phyloP scores from a whole-genome alignment of 1,284 basidiomycete genomes.

The Gomphus bonarii region DNA sequence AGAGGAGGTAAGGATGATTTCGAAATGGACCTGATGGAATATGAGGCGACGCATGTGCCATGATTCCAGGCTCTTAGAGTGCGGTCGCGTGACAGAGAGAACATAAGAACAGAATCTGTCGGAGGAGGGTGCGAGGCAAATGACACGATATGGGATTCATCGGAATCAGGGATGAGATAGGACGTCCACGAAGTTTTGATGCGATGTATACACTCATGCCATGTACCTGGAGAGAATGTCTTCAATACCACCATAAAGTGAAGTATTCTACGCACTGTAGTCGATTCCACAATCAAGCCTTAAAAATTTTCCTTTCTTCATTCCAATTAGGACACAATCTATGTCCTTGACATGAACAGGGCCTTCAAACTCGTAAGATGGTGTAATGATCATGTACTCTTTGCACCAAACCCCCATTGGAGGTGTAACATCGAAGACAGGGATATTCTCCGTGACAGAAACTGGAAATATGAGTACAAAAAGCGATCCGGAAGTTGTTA shows the following conservation, averaged over 20 bases:
- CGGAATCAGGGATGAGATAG: constrained; percentile 43
- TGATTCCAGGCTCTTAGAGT: constrained; percentile 78
- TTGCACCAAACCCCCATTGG: constrained; percentile 33
- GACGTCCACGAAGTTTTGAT: constrained; percentile 57
- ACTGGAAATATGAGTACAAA: constrained; percentile 66
- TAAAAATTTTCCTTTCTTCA: constrained; percentile 62
- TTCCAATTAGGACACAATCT: constrained; percentile 55
- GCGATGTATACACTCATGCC: constrained; percentile 56
- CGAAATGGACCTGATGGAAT: constrained; percentile 26
- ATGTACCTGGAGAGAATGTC: constrained; percentile 37
- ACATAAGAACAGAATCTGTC: constrained; percentile 61
- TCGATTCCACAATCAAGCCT: constrained; percentile 51
- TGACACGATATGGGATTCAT: constrained; percentile 51
- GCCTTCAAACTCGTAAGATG: constrained; percentile 33
- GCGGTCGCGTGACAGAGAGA: constrained; percentile 83
- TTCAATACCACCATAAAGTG: background rate
- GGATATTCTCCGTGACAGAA: constrained; percentile 17
- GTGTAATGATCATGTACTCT: constrained; percentile 55
- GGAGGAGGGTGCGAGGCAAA: constrained; percentile 60
- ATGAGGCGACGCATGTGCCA: constrained; percentile 56
- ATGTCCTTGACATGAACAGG: constrained; percentile 64
- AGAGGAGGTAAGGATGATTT: constrained; percentile 15
- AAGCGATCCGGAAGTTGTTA: constrained; percentile 64
- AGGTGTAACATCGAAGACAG: constrained; percentile 10
- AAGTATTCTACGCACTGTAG: constrained; percentile 20